phyloP scores from a whole-genome alignment of 495 filamentous ascomycete genomes.

The Penicillium pancosmium region DNA sequence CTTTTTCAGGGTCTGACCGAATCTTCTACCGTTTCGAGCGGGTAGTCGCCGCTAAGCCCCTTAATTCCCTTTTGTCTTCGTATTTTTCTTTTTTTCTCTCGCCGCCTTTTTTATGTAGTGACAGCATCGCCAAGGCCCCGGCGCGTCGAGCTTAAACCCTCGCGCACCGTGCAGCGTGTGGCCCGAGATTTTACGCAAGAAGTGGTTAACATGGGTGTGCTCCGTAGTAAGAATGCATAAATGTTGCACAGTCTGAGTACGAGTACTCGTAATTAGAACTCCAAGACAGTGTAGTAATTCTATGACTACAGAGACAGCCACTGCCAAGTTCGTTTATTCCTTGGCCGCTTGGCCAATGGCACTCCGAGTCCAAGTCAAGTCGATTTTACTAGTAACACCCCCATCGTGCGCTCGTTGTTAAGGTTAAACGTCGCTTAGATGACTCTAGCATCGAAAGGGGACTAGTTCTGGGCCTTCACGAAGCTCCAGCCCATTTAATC shows the following conservation, averaged over 20 bases:
- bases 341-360: not conserved
- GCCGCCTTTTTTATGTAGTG: slow-evolving; percentile 6
- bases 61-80: not conserved
- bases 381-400: not conserved
- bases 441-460: not conserved
- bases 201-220: not conserved
- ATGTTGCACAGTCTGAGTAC: not conserved
- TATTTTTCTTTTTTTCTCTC: slow-evolving; percentile 1
- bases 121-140: slow-evolving; percentile 25
- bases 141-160: slow-evolving; percentile 20
- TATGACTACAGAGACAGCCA: not conserved
- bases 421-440: slow-evolving; percentile 8
- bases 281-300: not conserved
- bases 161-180: slow-evolving; percentile 3
- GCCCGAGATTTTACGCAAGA: not conserved
- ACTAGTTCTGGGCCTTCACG: not conserved
- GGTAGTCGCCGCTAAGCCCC: slow-evolving; percentile 4
- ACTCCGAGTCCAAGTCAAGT: not conserved
- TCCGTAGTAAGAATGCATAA: not conserved
- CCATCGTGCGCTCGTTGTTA: slow-evolving; percentile 5
- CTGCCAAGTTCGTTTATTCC: not conserved
- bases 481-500: not conserved
- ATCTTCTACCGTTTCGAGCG: not conserved
- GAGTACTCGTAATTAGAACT: not conserved
- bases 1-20: slow-evolving; percentile 27